Evolutionary conservation across 176 grass and related monocot species (phyloP).

Genomic region (Bonia amplexicaulis): DNA sequence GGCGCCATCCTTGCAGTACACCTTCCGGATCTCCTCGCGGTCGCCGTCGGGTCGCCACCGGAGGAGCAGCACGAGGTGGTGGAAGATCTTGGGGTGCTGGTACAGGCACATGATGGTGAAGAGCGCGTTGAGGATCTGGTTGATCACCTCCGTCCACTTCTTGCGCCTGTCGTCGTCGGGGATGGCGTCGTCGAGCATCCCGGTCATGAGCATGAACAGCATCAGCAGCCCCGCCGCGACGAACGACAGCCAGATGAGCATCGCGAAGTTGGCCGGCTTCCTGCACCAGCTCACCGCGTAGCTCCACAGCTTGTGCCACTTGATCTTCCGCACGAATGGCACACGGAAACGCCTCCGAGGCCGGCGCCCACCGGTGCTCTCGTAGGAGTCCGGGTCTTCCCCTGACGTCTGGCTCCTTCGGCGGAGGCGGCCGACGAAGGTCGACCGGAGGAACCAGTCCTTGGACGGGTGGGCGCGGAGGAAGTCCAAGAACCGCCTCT

Average conservation of each 20-base stretch:
- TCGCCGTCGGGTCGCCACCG: constrained; percentile 60
- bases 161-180: constrained; percentile 55
- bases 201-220: constrained; percentile 56
- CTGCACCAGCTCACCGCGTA: constrained; percentile 74
- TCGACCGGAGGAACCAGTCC: constrained; percentile 69
- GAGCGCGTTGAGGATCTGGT: constrained; percentile 95
- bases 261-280: constrained; percentile 66
- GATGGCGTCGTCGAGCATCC: constrained; percentile 63
- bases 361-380: neutral
- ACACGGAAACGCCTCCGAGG: constrained; percentile 46
- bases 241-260: constrained; percentile 67
- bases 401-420: neutral
- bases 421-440: constrained; percentile 57
- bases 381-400: neutral
- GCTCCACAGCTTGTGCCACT: constrained; percentile 44
- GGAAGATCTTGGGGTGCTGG: constrained; percentile 77
- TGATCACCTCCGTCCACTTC: constrained; percentile 72
- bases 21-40: constrained; percentile 37
- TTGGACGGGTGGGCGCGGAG: constrained; percentile 68
- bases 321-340: constrained; percentile 71
- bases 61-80: constrained; percentile 72
- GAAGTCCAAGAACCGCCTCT: constrained; percentile 73
- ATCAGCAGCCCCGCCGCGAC: constrained; percentile 55
- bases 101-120: constrained; percentile 99
- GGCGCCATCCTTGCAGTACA: constrained; percentile 67